Evolutionary conservation across 2,329 filamentous ascomycete species (phyloP).

Genomic region (Claviceps purpurea): DNA sequence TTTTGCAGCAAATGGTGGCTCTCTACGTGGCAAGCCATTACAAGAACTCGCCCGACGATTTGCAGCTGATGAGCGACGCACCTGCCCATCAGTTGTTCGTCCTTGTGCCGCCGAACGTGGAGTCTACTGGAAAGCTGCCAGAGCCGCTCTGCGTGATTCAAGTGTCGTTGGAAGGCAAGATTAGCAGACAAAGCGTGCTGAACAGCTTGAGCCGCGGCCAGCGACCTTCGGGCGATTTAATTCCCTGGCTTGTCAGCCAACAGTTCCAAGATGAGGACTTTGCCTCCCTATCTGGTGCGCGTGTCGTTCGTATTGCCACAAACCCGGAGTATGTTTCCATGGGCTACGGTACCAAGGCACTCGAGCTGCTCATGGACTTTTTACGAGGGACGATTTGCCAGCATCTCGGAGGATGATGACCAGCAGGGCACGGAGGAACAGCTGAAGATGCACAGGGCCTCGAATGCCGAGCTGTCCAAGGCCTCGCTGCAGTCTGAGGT

Average conservation of each 20-base stretch:
- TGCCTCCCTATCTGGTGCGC: slow-evolving; percentile 79
- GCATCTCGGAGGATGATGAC: slow-evolving; percentile 60
- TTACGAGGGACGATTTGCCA: slow-evolving; percentile 86
- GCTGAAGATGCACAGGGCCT: slow-evolving; percentile 61
- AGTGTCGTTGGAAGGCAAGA: slow-evolving; percentile 85
- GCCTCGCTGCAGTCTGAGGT: slow-evolving; percentile 72
- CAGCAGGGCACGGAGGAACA: slow-evolving; percentile 34
- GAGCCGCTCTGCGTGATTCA: slow-evolving; percentile 94
- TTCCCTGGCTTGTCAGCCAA: slow-evolving; percentile 94
- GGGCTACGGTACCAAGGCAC: slow-evolving; percentile 85
- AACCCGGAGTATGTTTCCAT: slow-evolving; percentile 86
- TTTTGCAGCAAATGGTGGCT: slow-evolving; percentile 95
- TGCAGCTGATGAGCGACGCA: slow-evolving; percentile 97
- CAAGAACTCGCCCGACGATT: slow-evolving; percentile 94
- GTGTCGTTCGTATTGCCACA: slow-evolving; percentile 87
- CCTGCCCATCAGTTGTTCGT: slow-evolving; percentile 95
- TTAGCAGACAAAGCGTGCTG: slow-evolving; percentile 83
- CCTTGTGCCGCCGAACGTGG: slow-evolving; percentile 71
- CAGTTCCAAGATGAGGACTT: slow-evolving; percentile 98
- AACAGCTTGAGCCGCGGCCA: slow-evolving; percentile 82
- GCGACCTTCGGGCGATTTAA: slow-evolving; percentile 80
- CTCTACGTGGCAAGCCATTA: slow-evolving; percentile 95
- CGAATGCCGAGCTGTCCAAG: slow-evolving; percentile 67
- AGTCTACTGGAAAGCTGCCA: slow-evolving; percentile 64
- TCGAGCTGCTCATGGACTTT: slow-evolving; percentile 84